Base-by-base conservation (phyloP, 179 eudicot genomes). In the Beta corolliflora region DNA sequence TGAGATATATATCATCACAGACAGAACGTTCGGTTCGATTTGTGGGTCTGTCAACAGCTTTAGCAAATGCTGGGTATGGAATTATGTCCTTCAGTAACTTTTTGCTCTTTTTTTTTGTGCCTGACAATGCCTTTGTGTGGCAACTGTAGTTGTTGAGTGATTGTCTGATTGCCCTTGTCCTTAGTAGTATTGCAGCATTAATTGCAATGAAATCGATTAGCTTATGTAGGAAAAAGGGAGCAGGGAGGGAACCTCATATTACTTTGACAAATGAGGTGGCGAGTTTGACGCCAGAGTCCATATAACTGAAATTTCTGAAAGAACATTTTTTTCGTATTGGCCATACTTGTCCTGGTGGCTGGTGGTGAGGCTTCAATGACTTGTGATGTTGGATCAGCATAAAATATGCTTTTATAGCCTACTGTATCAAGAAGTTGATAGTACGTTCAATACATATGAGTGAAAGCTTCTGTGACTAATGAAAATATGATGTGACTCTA, bases 1-100 rank as follows among this genome's bases (percentile, higher is more conserved):
- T 94, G 98, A 93, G 98, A 84, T 97, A 97, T 87, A 96, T 96
- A 88, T 96, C 99, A 79, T 94, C 99, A 50, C 99, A 96, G 76
- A 94, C 99, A 29, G 99, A 97, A 79, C 94, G 94, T 48, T 81
- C 91, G 58, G 93, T 97, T 85, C 94, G 98, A 52, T 97, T 96
- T 90, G 97, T 96, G 79, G 99, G 98, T 68, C 91, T 96, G 75
- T 96, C 99, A 86, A 96, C 99, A 77, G 99, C 99, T 75, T 91
- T 96, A 81, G 98, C 98, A 77, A 96, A 96, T 89, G 99, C 99
- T 61, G 93, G 92, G 99, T 96, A 91, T 83, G 92, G 74, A 63
- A 21, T 76, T 48, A 61, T 70, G 29, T 77, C 44, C 7, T 68
- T 73, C 45, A 63, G 48, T 54, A 59, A 50, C 16, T 23, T n/a